Base-by-base conservation (phyloP, 75 land plant genomes). In the Adiantum capillusveneris region DNA sequence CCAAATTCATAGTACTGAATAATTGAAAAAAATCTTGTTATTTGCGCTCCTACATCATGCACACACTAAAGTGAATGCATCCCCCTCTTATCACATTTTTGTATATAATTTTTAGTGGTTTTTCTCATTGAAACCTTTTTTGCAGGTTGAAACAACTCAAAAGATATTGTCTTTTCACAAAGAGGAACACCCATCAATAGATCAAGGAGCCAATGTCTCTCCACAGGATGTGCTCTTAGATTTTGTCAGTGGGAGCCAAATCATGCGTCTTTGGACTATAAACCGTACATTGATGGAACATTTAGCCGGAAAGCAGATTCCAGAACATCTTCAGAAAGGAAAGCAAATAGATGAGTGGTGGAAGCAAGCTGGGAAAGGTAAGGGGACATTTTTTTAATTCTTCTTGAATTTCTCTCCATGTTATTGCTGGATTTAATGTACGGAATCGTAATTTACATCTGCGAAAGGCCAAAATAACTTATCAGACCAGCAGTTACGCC, bases 311-410 rank as follows among this genome's bases (percentile, higher is more conserved):
- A 73, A 62, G 31, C 76, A 72, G 21, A 54, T 72, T 63, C 79
- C 63, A 34, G 99, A 95, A 67, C 91, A 84, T 68, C 84, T 86
- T 62, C 96, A 86, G 74, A 95, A 95, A 60, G 91, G 99, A 46
- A 90, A 82, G 64, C 83, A 85, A 56, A 90, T 95, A 72, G 92
- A 95, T 71, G 99, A 95, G 69, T 95, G 99, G 99, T 90, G 96
- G 96, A 95, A 73, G 57, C 91, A 84, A 78, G 83, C 72, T 52
- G 63, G 69, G 31, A 95, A 95, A 82, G 96, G 99, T 95, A 65
- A 41, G 46, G 25, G 1, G 16, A 53, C 13, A 48, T 18, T 11
- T 48, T 41, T 9, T 14, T 41, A 14, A 41, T 14, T 41, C 43
- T 41, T n/a, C n/a, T n/a, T n/a, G n/a, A n/a, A n/a, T n/a, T n/a